phyloP scores from a whole-genome alignment of 2,329 filamentous ascomycete genomes.

The Cytospora schulzeri region DNA sequence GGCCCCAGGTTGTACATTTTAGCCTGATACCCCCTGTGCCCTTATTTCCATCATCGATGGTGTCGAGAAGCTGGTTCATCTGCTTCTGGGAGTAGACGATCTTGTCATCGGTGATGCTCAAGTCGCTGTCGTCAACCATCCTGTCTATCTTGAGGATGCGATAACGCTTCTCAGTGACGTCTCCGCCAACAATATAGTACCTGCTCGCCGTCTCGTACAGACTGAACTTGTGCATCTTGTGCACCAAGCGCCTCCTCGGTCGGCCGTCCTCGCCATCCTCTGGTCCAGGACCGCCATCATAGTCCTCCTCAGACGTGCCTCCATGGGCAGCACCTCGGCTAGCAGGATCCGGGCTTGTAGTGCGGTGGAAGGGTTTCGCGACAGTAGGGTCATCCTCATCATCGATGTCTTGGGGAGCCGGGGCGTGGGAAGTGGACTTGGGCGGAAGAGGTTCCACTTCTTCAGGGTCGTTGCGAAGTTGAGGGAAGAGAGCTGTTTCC shows the following conservation, averaged over 20 bases:
- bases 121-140: slow-evolving; percentile 74
- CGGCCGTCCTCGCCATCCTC: slow-evolving; percentile 37
- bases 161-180: slow-evolving; percentile 85
- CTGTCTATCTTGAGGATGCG: slow-evolving; percentile 94
- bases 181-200: slow-evolving; percentile 92
- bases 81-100: slow-evolving; percentile 91
- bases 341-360: slow-evolving; percentile 52
- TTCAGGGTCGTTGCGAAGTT: slow-evolving; percentile 24
- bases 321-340: slow-evolving; percentile 33
- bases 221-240: slow-evolving; percentile 94
- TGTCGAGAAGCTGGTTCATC: slow-evolving; percentile 89
- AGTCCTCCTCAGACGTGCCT: slow-evolving; percentile 30
- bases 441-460: slow-evolving; percentile 30
- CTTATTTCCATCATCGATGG: slow-evolving; percentile 94
- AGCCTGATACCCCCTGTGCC: slow-evolving; percentile 86
- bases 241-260: slow-evolving; percentile 43
- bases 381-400: slow-evolving; percentile 62
- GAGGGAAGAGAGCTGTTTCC: slow-evolving; percentile 18
- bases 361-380: slow-evolving; percentile 59
- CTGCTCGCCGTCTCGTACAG: slow-evolving; percentile 92
- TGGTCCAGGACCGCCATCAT: slow-evolving; percentile 30
- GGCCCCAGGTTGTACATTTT: slow-evolving; percentile 87
- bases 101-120: slow-evolving; percentile 90
- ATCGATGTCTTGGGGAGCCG: slow-evolving; percentile 46
- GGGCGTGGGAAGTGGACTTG: slow-evolving; percentile 30